Base-by-base conservation (phyloP, 129 eudicot species). In the Helichrysum umbraculigerum region DNA sequence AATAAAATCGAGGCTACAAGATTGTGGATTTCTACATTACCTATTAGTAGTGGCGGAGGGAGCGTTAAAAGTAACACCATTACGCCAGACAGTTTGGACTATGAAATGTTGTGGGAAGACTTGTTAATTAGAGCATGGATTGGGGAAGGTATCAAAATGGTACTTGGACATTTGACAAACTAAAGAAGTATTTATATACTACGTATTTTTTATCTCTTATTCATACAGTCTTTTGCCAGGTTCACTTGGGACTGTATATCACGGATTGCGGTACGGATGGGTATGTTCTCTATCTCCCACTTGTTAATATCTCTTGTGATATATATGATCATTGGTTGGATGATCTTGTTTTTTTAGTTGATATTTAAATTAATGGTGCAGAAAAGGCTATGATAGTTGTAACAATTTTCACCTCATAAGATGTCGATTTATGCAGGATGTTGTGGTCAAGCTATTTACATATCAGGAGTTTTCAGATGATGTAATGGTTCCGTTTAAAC, bases 191-290 rank as follows among this genome's bases (percentile, higher is more conserved):
- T 34, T 10, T 29, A 54, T 15, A 25, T 25, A n/a, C n/a, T n/a
- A n/a, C n/a, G n/a, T n/a, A 5, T 15, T 66, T 71, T 33, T 54
- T 15, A 8, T 14, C 21, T 63, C 11, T 22, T 17, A n/a, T 74
- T 16, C 41, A 5, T 7, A 19, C 16, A 21, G 32, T 65, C 12
- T 42, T 77, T 15, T 25, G 20, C 86, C 87, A 91, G 97, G 97
- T 76, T 87, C 97, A 30, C 90, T 96, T 85, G 96, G 96, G 81
- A 86, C 90, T 61, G 96, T 92, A 42, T 90, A 88, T 82, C 96
- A 86, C 79, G 97, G 81, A 50, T 72, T 85, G 81, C 88, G 98
- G 96, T 78, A 79, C 74, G 98, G 98, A 86, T 93, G 92, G 42
- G 98, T 93, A 93, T 63, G 98, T 86, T 83, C 84, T 78, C 82